Evolutionary conservation across 208 protist genomes (phyloP).

Genomic region (Herpetomonas samuelpessoai): DNA sequence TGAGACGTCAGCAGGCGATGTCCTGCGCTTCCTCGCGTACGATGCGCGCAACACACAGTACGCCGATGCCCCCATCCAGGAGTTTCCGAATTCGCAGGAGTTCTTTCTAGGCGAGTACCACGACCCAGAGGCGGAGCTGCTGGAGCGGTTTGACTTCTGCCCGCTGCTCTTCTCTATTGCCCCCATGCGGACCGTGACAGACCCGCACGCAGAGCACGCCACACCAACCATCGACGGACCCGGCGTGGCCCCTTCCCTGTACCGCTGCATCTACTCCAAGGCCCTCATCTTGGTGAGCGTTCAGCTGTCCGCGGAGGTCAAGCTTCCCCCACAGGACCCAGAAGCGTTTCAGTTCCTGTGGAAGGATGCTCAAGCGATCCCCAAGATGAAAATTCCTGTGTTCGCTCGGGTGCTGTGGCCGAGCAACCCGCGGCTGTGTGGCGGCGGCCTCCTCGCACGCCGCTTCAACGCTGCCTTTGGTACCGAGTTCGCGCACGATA

Average conservation of each 20-base stretch:
- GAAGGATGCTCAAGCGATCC: slow-evolving; percentile 82
- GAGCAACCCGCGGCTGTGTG: slow-evolving; percentile 62
- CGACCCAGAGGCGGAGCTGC: slow-evolving; percentile 67
- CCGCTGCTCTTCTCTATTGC: slow-evolving; percentile 82
- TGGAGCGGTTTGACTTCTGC: slow-evolving; percentile 87
- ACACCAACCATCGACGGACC: slow-evolving; percentile 75
- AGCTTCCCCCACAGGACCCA: slow-evolving; percentile 86
- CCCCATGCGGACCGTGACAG: slow-evolving; percentile 74
- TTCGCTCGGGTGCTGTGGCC: slow-evolving; percentile 87
- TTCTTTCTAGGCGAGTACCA: slow-evolving; percentile 89
- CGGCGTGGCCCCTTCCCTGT: slow-evolving; percentile 80
- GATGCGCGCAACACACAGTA: slow-evolving; percentile 79
- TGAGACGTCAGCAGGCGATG: slow-evolving; percentile 38
- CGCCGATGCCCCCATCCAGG: slow-evolving; percentile 61
- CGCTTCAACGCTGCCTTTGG: slow-evolving; percentile 72
- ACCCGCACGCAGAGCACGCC: slow-evolving; percentile 73
- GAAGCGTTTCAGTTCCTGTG: slow-evolving; percentile 82
- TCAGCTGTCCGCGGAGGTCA: slow-evolving; percentile 88
- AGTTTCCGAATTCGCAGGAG: slow-evolving; percentile 82
- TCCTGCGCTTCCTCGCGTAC: slow-evolving; percentile 80
- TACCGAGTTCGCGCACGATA: slow-evolving; percentile 81
- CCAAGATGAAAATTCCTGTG: slow-evolving; percentile 82
- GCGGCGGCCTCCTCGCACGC: slow-evolving; percentile 50
- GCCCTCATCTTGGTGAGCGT: slow-evolving; percentile 80
- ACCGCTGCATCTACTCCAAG: slow-evolving; percentile 87